A percentile compares a stretch with the other conserved stretches of the same genome.
Evolutionary conservation across 2,329 filamentous ascomycete genomes (phyloP).

Genomic region (Fusarium miscanthi): DNA sequence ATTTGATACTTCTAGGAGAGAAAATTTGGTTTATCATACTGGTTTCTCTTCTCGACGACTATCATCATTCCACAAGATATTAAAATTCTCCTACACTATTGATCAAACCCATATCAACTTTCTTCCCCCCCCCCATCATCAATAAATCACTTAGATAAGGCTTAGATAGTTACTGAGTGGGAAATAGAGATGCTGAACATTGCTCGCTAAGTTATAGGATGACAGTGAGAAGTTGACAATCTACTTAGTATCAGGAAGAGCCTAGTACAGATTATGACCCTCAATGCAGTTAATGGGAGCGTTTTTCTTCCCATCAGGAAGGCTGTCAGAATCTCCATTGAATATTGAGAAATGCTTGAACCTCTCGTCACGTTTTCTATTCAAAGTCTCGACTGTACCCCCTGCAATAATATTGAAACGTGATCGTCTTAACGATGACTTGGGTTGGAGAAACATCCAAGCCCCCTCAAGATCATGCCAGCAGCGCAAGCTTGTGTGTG

Average conservation of each 20-base stretch:
- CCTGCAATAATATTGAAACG: neutral
- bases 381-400: neutral
- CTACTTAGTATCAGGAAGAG: neutral
- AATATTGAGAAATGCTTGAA: neutral
- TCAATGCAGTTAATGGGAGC: neutral
- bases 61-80: neutral
- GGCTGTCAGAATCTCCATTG: neutral
- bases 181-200: neutral
- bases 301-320: neutral
- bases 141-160: neutral
- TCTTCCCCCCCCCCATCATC: neutral
- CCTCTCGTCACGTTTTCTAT: neutral
- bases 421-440: neutral
- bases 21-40: neutral
- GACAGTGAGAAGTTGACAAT: neutral
- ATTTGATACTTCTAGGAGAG: neutral
- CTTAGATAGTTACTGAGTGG: no score
- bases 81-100: neutral
- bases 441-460: neutral
- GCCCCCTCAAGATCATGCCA: constrained; percentile 45
- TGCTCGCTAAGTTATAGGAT: neutral
- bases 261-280: neutral
- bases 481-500: neutral
- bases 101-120: neutral
- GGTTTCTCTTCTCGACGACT: neutral